Conservation (phyloP, 768 basidiomycete genomes). For the Neoboletus subvelutipes region DNA sequence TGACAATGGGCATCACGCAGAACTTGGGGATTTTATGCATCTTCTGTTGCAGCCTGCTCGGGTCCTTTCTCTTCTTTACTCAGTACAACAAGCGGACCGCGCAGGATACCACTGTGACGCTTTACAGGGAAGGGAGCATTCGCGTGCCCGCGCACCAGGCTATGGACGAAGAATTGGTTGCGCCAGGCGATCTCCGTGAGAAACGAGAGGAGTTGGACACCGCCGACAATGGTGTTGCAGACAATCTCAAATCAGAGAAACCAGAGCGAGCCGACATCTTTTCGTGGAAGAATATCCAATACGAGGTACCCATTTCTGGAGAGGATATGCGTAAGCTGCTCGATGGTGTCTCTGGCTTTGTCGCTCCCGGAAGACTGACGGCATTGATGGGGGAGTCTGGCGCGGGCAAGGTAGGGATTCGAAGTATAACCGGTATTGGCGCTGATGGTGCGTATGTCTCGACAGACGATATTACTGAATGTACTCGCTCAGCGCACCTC, state of each 20-base stretch:
- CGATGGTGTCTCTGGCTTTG: constrained; percentile 48
- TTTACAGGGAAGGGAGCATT: constrained; percentile 18
- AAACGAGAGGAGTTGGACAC: neutral
- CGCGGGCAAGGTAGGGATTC: constrained; percentile 27
- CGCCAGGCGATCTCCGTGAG: neutral
- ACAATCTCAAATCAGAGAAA: constrained; percentile 14
- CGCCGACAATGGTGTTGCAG: too few relatives aligned
- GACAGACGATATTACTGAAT: constrained; percentile 57
- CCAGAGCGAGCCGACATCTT: constrained; percentile 52
- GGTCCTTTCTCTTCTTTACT: constrained; percentile 36
- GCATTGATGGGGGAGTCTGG: constrained; percentile 50
- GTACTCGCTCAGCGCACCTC: constrained; percentile 52
- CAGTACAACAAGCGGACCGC: constrained; percentile 32
- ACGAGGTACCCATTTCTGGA: constrained; percentile 50
- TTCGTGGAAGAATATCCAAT: constrained; percentile 73
- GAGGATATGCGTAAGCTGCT: constrained; percentile 42
- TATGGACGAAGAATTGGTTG: constrained; percentile 20
- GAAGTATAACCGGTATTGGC: neutral
- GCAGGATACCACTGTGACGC: constrained; percentile 32
- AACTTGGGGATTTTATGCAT: constrained; percentile 46
- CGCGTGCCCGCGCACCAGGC: neutral
- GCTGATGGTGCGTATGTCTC: neutral
- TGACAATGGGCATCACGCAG: constrained; percentile 7
- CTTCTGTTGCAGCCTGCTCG: constrained; percentile 42
- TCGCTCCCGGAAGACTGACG: constrained; percentile 49